Base-by-base conservation (phyloP, 2,329 filamentous ascomycete genomes). In the Phaeosphaeria sp. region DNA sequence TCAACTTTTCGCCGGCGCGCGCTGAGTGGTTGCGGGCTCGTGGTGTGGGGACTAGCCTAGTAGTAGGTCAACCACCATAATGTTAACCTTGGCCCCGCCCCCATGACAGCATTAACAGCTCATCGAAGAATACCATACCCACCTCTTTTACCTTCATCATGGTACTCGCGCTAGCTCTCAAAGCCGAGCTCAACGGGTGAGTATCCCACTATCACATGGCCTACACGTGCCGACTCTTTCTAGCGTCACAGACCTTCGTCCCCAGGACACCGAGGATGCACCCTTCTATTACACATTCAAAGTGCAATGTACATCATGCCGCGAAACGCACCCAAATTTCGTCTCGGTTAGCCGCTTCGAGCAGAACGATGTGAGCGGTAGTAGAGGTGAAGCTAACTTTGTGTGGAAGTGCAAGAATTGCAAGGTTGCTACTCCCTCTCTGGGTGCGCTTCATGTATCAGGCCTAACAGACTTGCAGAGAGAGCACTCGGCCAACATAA, bases 341-440 rank as follows among this genome's bases (percentile, higher is more conserved):
- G 87, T 99, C 51, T 90, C 89, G 55, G 87, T 98, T 63, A 97
- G 86, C 79, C 90, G 94, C 62, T 96, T 96, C 82, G 94, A 98
- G 75, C 85, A 83, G 72, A 93, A 96, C 74, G 93, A 97, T 64
- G 88, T 97, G 77, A 95, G 92, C 63, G 93, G 93, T 36, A 97
- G 93, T 77, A 87, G 92, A 72, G 95, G 95, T 64, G 93, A 98
- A 78, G 95, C 95, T 60, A 98, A 98, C 79, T 99, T 99, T 78
- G 95, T 99, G n/a, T 99, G 95, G 94, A 93, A 89, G 78, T 99
- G 95, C 85, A 97, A 96, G 80, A 94, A 95, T 75, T 99, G 95
- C 88, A 96, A 95, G 87, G 93, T 95, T 63, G 52, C 62, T 70
- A 6, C 15, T 36, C 30, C 15, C 30, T 36, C 15, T 3, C 30